Conservation (phyloP, 2,329 filamentous ascomycete species). For the Aspergillus fumigatiaffinis region DNA sequence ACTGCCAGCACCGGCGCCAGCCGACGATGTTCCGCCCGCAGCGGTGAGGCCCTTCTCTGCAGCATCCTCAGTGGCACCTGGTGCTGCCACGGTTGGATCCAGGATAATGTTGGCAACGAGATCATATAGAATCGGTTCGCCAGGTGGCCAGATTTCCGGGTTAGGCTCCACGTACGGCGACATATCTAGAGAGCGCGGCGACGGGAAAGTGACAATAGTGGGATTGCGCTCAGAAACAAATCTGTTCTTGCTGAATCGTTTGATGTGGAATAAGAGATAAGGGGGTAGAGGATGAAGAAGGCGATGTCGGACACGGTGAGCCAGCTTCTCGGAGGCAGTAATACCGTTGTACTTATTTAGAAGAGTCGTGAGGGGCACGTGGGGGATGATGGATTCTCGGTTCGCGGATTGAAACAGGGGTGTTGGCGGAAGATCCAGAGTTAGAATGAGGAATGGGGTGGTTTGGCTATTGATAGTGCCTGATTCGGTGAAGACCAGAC, state of each 20-base stretch:
- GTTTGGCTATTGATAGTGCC: slow-evolving; percentile 72
- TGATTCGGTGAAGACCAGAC: slow-evolving; percentile 88
- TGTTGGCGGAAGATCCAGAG: slow-evolving; percentile 84
- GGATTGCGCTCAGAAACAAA: slow-evolving; percentile 95
- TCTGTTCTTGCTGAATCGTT: slow-evolving; percentile 94
- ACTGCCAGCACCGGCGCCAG: slow-evolving; percentile 76
- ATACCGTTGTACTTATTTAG: slow-evolving; percentile 90
- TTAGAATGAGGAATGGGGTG: slow-evolving; percentile 83
- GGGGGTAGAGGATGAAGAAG: slow-evolving; percentile 87
- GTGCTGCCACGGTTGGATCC: slow-evolving; percentile 53
- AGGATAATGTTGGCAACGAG: slow-evolving; percentile 85
- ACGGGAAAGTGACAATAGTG: slow-evolving; percentile 95
- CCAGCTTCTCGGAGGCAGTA: slow-evolving; percentile 80
- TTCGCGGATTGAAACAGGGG: slow-evolving; percentile 95
- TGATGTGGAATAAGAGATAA: slow-evolving; percentile 90
- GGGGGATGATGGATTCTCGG: slow-evolving; percentile 90
- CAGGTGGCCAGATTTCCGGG: slow-evolving; percentile 62
- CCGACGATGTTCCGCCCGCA: slow-evolving; percentile 36
- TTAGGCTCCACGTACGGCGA: slow-evolving; percentile 88
- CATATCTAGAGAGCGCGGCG: slow-evolving; percentile 77
- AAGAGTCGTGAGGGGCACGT: slow-evolving; percentile 69
- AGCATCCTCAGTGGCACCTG: slow-evolving; percentile 55
- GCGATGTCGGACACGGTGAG: slow-evolving; percentile 83
- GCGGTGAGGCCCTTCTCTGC: slow-evolving; percentile 36
- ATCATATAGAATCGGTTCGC: slow-evolving; percentile 90